Base-by-base conservation (phyloP, 176 grass and related monocot species). In the Saccharum officinarum region DNA sequence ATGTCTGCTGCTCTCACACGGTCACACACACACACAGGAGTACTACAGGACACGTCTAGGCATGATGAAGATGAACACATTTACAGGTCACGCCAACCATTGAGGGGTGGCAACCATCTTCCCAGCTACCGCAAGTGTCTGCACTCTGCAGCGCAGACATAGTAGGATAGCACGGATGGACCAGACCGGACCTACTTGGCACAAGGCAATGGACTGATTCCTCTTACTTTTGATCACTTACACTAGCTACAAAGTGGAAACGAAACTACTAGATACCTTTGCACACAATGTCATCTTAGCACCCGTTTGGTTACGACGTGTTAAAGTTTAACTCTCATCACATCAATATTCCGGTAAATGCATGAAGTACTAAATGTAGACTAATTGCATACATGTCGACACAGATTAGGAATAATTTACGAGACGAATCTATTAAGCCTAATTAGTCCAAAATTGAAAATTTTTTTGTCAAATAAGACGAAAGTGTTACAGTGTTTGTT, bases 1-100 rank as follows among this genome's bases (percentile, higher is more conserved):
- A 60, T 87, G 88, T 6, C 64, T 66, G 54, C 7, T 7, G 38
- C n/a, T n/a, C n/a, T n/a, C n/a, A n/a, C n/a, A n/a, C n/a, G n/a
- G n/a, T n/a, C n/a, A n/a, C n/a, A n/a, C n/a, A n/a, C n/a, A n/a
- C n/a, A n/a, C n/a, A n/a, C n/a, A n/a, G n/a, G n/a, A n/a, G n/a
- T n/a, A n/a, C n/a, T n/a, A n/a, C n/a, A n/a, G n/a, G n/a, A 59
- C 54, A 55, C 52, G 20, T 11, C 84, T 30, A 71, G 38, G 17
- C 71, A 80, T 38, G 55, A 59, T 59, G 61, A 33, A 26, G 22
- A 11, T 12, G 59, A 11, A 45, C 44, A 44, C 5, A 54, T 13
- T 23, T 34, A 69, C 79, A 54, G 45, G 44, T 79, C 65, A 38
- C 31, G 13, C 74, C 57, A 23, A 57, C 13, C 3, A 36, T 17